Base-by-base conservation (phyloP, 192 early-diverging fungal species). In the Linnemannia hyalina region DNA sequence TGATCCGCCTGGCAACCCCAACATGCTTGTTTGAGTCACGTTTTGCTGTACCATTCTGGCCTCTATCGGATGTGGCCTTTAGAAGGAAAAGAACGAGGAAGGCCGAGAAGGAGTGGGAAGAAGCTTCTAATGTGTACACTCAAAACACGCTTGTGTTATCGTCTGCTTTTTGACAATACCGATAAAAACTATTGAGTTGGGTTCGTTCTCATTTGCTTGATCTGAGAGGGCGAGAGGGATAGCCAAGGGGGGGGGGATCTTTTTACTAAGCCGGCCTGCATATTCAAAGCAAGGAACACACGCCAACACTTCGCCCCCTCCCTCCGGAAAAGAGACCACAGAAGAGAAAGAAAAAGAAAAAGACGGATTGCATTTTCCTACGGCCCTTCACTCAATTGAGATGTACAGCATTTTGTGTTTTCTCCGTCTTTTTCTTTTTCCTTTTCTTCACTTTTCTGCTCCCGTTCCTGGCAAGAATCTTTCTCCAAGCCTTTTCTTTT, bases 251-350 rank as follows among this genome's bases (percentile, higher is more conserved):
- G 13, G 13, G 10, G 60, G 26, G n/a, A 60, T 29, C 11, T 32
- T 65, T 63, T 29, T 65, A 65, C 60, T 65, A 11, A 65, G 60
- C 60, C 60, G 60, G 32, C 60, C 60, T 65, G 60, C 60, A 32
- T 65, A 32, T 23, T n/a, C 10, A 29, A 29, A 32, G 29, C 29
- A 57, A 22, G 49, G 49, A 52, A 46, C 44, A 55, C 55, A 57
- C 55, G 13, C 44, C 44, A 23, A 0, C 70, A 73, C 10, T 47
- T 35, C 29, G 72, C 72, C 41, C 71, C 41, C 72, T 73, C 46
- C 26, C 32, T 73, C 8, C 42, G 44, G n/a, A 35, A 73, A 72
- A 70, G 41, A 70, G 41, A 70, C n/a, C 13, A 44, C 70, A 16
- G 23, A 46, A 46, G 9, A 46, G 46, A 72, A 65, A 29, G 60